These are phyloP conservation scores for Clathrus columnatus DNA, from an alignment of 768 basidiomycete species.

Conservation along the genomic window DNA sequence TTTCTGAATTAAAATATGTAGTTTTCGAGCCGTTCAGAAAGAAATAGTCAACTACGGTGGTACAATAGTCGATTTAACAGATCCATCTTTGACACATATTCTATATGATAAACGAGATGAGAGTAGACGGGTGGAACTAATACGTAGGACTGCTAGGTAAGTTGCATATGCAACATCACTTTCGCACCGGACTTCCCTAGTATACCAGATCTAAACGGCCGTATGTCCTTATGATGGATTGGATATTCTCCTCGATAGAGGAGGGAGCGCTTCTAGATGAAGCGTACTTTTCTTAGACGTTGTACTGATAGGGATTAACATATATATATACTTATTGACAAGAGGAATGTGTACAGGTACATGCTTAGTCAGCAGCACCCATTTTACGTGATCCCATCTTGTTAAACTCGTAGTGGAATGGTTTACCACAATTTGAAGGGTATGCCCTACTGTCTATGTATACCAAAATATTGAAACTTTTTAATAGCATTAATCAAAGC, in stretches of 20 bases:
- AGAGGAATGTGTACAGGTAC: too few relatives aligned
- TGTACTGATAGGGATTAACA: neutral
- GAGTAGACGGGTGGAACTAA: conserved; percentile 61
- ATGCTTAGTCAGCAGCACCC: neutral
- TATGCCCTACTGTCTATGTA: conserved; percentile 21
- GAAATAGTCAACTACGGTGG: conserved; percentile 67
- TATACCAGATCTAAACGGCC: conserved; percentile 79
- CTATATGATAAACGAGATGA: conserved; percentile 77
- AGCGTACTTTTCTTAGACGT: conserved; percentile 22
- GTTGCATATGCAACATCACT: conserved; percentile 21
- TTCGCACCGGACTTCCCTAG: too few relatives aligned
- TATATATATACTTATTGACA: neutral
- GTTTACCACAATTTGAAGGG: conserved; percentile 79
- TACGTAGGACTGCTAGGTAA: conserved; percentile 64
- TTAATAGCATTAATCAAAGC: conserved; percentile 89
- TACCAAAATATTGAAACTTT: neutral
- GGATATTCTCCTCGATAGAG: conserved; percentile 70
- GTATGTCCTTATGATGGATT: conserved; percentile 70
- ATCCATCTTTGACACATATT: conserved; percentile 80
- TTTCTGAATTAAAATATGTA: conserved; percentile 23
- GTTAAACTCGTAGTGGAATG: conserved; percentile 11
- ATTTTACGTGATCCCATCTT: neutral
- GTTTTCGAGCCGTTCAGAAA: conserved; percentile 44
- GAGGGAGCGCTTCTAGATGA: conserved; percentile 79
- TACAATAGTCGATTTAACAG: conserved; percentile 52